Conservation (phyloP, 2,329 filamentous ascomycete genomes). For the Pyrenochaeta sp. region DNA sequence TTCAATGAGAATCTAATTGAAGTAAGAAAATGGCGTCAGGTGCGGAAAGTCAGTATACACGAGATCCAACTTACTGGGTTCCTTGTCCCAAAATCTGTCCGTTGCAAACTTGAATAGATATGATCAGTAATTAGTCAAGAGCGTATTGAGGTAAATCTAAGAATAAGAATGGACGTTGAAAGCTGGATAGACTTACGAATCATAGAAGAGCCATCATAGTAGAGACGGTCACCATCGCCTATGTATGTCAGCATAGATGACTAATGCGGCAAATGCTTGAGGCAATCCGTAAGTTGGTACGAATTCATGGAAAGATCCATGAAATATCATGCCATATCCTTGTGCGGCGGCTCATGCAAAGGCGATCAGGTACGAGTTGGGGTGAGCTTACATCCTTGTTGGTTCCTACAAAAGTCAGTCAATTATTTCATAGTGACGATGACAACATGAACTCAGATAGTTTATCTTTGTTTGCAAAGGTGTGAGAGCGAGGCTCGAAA, state of each 20-base stretch:
- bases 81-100: conserved; percentile 71
- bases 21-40: background rate
- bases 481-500: too few relatives aligned
- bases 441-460: background rate
- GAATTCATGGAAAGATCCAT: too few relatives aligned
- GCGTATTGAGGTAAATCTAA: background rate
- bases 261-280: too few relatives aligned
- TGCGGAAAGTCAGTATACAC: too few relatives aligned
- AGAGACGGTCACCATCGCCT: conserved; percentile 51
- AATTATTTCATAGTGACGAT: background rate
- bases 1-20: background rate
- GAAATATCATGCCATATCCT: too few relatives aligned
- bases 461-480: background rate
- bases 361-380: too few relatives aligned
- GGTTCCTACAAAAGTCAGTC: conserved; percentile 61
- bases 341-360: too few relatives aligned
- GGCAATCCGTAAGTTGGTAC: too few relatives aligned
- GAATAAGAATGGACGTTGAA: background rate
- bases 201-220: conserved; percentile 64
- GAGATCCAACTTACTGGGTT: conserved; percentile 32
- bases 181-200: conserved; percentile 22
- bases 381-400: conserved; percentile 52
- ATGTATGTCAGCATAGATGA: background rate
- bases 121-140: too few relatives aligned
- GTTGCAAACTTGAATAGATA: conserved; percentile 53